phyloP scores from a whole-genome alignment of 177 flowering plant species.

The Vitis hybrid region DNA sequence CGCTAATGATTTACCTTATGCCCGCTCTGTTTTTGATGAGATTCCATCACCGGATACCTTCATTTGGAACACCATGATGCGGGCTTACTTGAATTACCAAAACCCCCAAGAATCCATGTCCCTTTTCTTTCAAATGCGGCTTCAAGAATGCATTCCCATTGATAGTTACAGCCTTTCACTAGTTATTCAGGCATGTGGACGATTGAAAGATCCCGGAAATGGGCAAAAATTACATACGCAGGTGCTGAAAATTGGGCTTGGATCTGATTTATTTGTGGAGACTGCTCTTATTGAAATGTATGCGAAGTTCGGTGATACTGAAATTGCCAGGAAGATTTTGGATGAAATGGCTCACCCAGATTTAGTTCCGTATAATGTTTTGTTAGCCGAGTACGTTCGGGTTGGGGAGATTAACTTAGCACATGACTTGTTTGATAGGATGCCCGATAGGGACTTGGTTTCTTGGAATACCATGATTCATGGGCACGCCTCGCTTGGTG shows the following conservation, averaged over 20 bases:
- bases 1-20: conserved; percentile 14
- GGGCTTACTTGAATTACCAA: conserved; percentile 27
- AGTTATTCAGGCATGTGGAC: conserved; percentile 39
- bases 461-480: conserved; percentile 11
- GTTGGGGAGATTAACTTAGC: conserved; percentile 33
- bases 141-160: neutral
- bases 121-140: conserved; percentile 28
- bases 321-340: conserved; percentile 22
- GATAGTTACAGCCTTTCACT: conserved; percentile 40
- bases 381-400: conserved; percentile 39
- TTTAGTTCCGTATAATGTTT: conserved; percentile 37
- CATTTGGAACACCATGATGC: conserved; percentile 42
- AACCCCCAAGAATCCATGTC: conserved; percentile 26
- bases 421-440: conserved; percentile 34
- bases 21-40: conserved; percentile 32
- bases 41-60: conserved; percentile 29
- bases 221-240: conserved; percentile 28
- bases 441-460: conserved; percentile 37
- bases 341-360: conserved; percentile 35
- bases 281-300: conserved; percentile 47
- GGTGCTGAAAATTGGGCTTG: conserved; percentile 34
- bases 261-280: conserved; percentile 40
- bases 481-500: conserved; percentile 29
- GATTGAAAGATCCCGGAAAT: conserved; percentile 4
- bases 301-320: conserved; percentile 25